Evolutionary conservation across 352 stramenopile species (phyloP), one percentile per base, ranked within the genome.

Genomic region (Phytophthora boehmeriae): DNA sequence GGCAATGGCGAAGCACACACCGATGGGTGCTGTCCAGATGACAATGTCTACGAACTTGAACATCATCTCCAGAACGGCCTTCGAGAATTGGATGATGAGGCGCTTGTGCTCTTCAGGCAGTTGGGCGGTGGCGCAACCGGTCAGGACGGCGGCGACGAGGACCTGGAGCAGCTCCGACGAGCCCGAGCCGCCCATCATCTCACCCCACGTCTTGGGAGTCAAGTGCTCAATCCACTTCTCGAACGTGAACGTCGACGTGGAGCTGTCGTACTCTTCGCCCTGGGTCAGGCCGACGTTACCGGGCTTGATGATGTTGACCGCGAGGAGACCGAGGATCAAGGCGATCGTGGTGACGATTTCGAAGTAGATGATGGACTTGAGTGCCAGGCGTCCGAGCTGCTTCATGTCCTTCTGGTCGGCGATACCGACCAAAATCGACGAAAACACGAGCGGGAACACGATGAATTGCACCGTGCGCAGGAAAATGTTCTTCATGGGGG

Each of bases 281-380:
- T 81, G 59, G 1, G 69, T 66, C 16, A 78, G 54, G 2, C 72
- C 75, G 10, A 77, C 66, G 8, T 74, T 70, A 9, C 78, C 78
- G 16, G 78, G 78, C 51, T 86, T 83, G 59, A 78, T 50, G 30
- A 88, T 50, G 66, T 88, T 88, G 36, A 80, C 78, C 10, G 78
- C 48, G 3, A 86, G 2, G 4, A 88, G 68, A 22, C 78, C 75
- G 4, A 88, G 36, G 27, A 86, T 54, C 3, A 88, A 54, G 6
- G 78, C 78, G 3, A 88, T 4, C 0, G 76, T 77, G 13, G 75
- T 84, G 27, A 88, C 48, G 32, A 86, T 27, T 47, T 88, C 78
- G 51, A 88, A 88, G 73, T 88, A 88, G 45, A 88, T 82, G 58
- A 88, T 77, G 13, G 78, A 79, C 61, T 84, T 80, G 63, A 85